Evolutionary conservation across 148 eudicot species (phyloP), one percentile per base, ranked within the genome.

Genomic region (Silene conica): DNA sequence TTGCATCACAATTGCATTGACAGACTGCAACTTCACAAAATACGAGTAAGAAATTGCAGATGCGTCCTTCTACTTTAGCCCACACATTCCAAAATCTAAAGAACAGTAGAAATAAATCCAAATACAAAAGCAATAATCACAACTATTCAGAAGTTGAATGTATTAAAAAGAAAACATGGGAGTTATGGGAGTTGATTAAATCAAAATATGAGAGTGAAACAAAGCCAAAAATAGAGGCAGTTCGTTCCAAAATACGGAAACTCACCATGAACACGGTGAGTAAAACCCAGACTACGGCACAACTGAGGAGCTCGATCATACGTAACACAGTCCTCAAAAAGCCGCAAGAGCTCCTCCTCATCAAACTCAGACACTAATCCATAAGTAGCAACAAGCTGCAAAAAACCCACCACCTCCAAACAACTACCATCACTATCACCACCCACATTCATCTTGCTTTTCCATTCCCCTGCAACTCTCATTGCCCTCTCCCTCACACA

Each of bases 391-490:
- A 86, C 79, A 68, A 86, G 86, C 66, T 62, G 79, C 80, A 84
- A 63, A 73, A 80, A 86, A 2, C 83, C 87, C 21, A 82, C 23
- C 20, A 78, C 82, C 79, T 78, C 83, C 77, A 84, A 46, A 69
- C 59, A 54, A 67, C 74, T 58, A 22, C 41, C 56, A 38, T 38
- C 69, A 2, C 34, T 31, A 31, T 31, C 34, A 61, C 28, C 69
- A 62, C 56, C 62, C 26, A 25, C 70, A 71, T 31, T 64, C 81
- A 84, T 77, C 74, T 70, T 83, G 21, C 11, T 78, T 78, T 74
- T 84, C 92, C 92, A 88, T 59, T 76, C 78, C 31, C 60, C 20
- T 20, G 92, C 88, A 71, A 88, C 64, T 65, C 73, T 52, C 61
- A 81, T 62, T n/a, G 92, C 88, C 43, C 71, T 79, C 67, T 81